Evolutionary conservation across 768 basidiomycete species (phyloP), one percentile per base, ranked within the genome.

Genomic region (Dacryopinax spathularia): DNA sequence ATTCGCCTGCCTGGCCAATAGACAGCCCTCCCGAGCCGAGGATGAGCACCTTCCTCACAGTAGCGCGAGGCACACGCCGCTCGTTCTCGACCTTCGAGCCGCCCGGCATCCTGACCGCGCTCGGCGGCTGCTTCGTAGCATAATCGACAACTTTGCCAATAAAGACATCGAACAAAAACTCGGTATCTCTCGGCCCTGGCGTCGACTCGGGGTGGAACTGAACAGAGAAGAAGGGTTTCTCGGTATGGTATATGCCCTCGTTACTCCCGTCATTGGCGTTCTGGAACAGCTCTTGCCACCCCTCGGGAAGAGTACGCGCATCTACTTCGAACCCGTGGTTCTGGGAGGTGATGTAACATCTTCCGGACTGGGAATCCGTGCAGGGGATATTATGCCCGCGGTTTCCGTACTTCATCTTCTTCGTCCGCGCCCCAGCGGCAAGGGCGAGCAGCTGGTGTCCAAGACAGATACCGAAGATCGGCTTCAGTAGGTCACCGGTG

Each of bases 321-420:
- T 99, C 87, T 67, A 98, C 96, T 73, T 98, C 88, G 77, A 85
- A 99, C 66, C 96, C 96, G 76, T 99, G 96, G 73, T 99, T 99
- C 76, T 99, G 96, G 70, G 89, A 92, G 36, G 96, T 99, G 78
- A 99, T 98, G 74, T 98, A 99, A 78, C 96, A 99, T 62, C 96
- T 81, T 33, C 94, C 96, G 60, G 90, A 91, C 62, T 95, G 81
- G 39, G 88, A 82, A 73, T 93, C 91, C 18, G 91, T 98, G 73
- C 95, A 98, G 2, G 96, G 96, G 72, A 99, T 91, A 75, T 99
- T 99, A 73, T 97, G 93, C 2, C 96, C 96, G 67, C 96, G 91
- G 72, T 99, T 99, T 36, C 96, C 96, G 73, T 98, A 98, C 78
- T 97, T 97, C 93, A 99, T 98, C 77, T 99, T 99, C 35, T 90